Conservation (phyloP, 768 basidiomycete genomes). For the Russula sp. region DNA sequence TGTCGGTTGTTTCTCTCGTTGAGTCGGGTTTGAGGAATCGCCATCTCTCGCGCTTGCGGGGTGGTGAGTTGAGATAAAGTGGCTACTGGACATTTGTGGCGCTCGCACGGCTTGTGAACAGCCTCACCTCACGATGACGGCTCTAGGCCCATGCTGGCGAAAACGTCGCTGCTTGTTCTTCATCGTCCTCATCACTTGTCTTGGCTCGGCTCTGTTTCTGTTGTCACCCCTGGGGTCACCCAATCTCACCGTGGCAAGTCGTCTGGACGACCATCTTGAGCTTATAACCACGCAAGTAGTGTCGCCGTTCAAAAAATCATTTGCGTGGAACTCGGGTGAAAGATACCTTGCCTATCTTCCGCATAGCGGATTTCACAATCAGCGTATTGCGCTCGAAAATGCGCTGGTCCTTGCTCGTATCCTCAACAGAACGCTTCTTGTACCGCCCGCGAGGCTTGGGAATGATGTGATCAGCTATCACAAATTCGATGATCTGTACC, state of each 20-base stretch:
- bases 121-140: not conserved
- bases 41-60: too few relatives aligned
- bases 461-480: constrained; percentile 52
- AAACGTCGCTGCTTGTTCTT: not conserved
- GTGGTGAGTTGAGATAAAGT: too few relatives aligned
- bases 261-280: too few relatives aligned
- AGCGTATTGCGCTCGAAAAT: constrained; percentile 82
- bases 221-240: not conserved
- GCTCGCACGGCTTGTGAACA: not conserved
- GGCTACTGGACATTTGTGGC: not conserved
- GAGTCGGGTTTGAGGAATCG: too few relatives aligned
- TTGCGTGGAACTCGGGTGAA: constrained; percentile 25
- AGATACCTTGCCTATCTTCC: constrained; percentile 69
- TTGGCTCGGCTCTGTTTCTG: not conserved
- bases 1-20: too few relatives aligned
- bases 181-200: not conserved
- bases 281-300: not conserved
- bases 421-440: constrained; percentile 69
- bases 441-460: constrained; percentile 71
- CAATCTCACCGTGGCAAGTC: too few relatives aligned
- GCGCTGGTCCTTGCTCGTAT: constrained; percentile 63
- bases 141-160: not conserved
- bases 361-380: constrained; percentile 81
- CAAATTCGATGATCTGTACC: constrained; percentile 42
- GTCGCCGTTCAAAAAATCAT: not conserved